Conservation (phyloP, 2,329 filamentous ascomycete species). For the Arachnomyces sp. region DNA sequence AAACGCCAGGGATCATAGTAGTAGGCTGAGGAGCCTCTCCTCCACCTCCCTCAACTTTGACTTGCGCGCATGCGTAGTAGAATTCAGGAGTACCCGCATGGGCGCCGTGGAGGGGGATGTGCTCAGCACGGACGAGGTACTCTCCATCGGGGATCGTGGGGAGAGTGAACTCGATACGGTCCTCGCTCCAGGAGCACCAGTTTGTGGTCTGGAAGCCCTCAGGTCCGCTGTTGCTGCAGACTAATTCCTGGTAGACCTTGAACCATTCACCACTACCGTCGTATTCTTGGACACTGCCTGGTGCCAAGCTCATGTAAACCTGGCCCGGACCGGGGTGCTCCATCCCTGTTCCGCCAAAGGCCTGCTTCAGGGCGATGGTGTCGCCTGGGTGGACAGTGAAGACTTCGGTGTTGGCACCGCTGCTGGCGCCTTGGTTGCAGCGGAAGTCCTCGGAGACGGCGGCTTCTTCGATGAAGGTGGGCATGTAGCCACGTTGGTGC, state of each 20-base stretch:
- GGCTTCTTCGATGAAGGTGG: conserved; percentile 13
- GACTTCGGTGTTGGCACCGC: conserved; percentile 13
- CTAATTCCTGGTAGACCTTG: conserved; percentile 16
- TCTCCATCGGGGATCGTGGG: conserved; percentile 40
- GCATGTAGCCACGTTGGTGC: conserved; percentile 13
- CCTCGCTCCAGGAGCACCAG: conserved; percentile 12
- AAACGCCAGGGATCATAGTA: conserved; percentile 14
- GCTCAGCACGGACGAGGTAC: conserved; percentile 43
- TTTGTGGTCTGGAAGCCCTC: conserved; percentile 12
- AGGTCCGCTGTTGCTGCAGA: conserved; percentile 11
- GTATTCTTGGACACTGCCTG: conserved; percentile 14
- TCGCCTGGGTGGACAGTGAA: conserved; percentile 12
- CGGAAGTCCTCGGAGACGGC: conserved; percentile 14
- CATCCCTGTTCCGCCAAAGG: conserved; percentile 9
- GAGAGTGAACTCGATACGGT: conserved; percentile 28
- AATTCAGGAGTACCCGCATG: conserved; percentile 36
- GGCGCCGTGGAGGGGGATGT: conserved; percentile 42
- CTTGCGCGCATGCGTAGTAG: conserved; percentile 40
- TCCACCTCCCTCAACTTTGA: conserved; percentile 38
- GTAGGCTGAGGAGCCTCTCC: conserved; percentile 13
- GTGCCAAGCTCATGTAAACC: conserved; percentile 10
- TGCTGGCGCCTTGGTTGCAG: conserved; percentile 14
- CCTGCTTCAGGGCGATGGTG: conserved; percentile 13
- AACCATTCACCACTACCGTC: conserved; percentile 19
- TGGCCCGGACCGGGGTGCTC: conserved; percentile 14